phyloP scores from a whole-genome alignment of 352 stramenopile genomes.

The Aphanomyces invadans region DNA sequence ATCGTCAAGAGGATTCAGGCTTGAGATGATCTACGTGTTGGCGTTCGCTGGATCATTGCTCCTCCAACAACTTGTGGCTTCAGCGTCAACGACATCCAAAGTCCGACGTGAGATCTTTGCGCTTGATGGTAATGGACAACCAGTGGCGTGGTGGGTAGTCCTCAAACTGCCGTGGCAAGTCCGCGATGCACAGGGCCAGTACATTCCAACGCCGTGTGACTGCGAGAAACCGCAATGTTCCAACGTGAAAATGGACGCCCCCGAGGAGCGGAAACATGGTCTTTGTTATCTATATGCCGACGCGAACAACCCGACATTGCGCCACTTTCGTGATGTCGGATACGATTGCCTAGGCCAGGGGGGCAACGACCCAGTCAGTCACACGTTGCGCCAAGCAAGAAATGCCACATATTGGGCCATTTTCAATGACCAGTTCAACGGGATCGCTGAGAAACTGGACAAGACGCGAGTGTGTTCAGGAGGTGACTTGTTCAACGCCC shows the following conservation, averaged over 20 bases:
- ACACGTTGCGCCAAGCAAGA: slow-evolving; percentile 50
- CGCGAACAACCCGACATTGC: slow-evolving; percentile 38
- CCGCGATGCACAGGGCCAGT: slow-evolving; percentile 25
- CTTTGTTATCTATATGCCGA: slow-evolving; percentile 80
- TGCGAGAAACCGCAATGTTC: slow-evolving; percentile 47
- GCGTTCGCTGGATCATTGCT: too few species aligned
- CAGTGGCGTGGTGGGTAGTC: slow-evolving; percentile 66
- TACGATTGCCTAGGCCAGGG: slow-evolving; percentile 75
- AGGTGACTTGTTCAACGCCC: slow-evolving; percentile 50
- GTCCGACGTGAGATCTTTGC: slow-evolving; percentile 31
- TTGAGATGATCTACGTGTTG: too few species aligned
- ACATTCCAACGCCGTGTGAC: slow-evolving; percentile 48
- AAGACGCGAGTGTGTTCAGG: slow-evolving; percentile 38
- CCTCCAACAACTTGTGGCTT: too few species aligned
- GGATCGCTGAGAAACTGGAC: slow-evolving; percentile 35
- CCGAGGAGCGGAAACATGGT: slow-evolving; percentile 31
- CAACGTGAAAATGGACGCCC: slow-evolving; percentile 28
- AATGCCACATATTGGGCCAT: slow-evolving; percentile 48
- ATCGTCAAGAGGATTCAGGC: too few species aligned
- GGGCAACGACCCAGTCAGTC: slow-evolving; percentile 61
- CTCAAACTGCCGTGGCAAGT: slow-evolving; percentile 61
- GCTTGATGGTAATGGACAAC: slow-evolving; percentile 46
- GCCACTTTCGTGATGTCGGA: slow-evolving; percentile 56
- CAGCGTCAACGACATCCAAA: too few species aligned
- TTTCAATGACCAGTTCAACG: slow-evolving; percentile 75